Conservation (phyloP, 805 yeast genomes). For the Cyberlindnera sargentensis region DNA sequence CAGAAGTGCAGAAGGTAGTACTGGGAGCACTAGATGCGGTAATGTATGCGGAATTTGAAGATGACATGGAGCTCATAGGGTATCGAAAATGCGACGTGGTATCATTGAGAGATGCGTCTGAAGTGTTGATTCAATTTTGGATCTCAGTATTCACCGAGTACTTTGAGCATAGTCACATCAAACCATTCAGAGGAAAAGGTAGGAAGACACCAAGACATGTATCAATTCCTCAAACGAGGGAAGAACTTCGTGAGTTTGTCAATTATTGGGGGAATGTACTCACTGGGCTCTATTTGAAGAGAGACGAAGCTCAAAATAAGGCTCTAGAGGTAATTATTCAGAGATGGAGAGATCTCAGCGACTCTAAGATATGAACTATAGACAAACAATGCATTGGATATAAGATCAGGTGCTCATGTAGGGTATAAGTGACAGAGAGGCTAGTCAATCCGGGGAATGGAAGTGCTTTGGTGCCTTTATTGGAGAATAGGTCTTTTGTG, state of each 20-base stretch:
- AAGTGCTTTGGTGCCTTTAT: constrained; percentile 20
- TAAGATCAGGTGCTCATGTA: background rate
- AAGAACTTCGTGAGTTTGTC: constrained; percentile 33
- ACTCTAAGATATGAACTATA: background rate
- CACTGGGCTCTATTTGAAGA: constrained; percentile 33
- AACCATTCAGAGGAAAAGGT: constrained; percentile 21
- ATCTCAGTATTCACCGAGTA: constrained; percentile 51
- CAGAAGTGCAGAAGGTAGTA: constrained; percentile 35
- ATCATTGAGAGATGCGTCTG: constrained; percentile 36
- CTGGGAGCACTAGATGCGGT: constrained; percentile 42
- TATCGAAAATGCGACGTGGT: constrained; percentile 33
- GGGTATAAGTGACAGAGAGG: no score
- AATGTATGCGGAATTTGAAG: constrained; percentile 49
- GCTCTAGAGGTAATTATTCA: constrained; percentile 26
- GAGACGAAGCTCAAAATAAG: constrained; percentile 25
- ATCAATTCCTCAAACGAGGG: constrained; percentile 24
- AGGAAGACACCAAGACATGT: constrained; percentile 20
- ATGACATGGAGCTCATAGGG: constrained; percentile 44
- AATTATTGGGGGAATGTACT: constrained; percentile 48
- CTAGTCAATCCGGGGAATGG: background rate
- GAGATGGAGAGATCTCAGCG: constrained; percentile 28
- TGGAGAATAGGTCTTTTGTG: constrained; percentile 16
- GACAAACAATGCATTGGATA: background rate
- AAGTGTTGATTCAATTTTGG: constrained; percentile 40
- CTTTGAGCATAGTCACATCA: constrained; percentile 24